Conservation (phyloP, 192 early-diverging fungal genomes). For the Borealophlyctis nickersoniae region DNA sequence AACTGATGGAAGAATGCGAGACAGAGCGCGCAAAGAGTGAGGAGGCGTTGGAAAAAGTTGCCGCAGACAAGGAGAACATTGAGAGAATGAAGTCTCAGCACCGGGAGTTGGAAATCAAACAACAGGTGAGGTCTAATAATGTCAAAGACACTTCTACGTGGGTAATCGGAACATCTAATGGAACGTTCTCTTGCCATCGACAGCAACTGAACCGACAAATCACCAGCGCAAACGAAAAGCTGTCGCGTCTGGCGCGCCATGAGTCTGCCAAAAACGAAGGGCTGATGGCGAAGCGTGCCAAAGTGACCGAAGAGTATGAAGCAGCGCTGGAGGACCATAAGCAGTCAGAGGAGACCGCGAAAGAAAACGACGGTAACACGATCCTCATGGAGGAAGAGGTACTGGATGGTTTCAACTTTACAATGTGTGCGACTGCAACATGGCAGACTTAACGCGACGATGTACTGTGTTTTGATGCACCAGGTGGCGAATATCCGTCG, state of each 20-base stretch:
- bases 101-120: conserved; percentile 34
- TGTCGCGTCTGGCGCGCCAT: conserved; percentile 44
- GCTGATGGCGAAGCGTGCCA: conserved; percentile 25
- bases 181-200: conserved; percentile 11
- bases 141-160: no score
- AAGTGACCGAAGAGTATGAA: conserved; percentile 38
- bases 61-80: conserved; percentile 38
- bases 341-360: conserved; percentile 30
- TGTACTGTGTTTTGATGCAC: background rate
- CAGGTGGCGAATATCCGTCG: conserved; percentile 18
- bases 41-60: conserved; percentile 31
- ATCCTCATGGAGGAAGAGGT: conserved; percentile 43
- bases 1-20: conserved; percentile 67
- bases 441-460: no score
- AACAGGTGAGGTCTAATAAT: conserved; percentile 31
- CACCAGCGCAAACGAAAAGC: conserved; percentile 43
- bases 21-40: conserved; percentile 40
- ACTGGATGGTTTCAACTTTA: background rate
- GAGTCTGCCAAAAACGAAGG: conserved; percentile 36
- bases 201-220: conserved; percentile 49
- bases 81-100: conserved; percentile 36
- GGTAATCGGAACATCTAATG: no score
- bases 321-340: conserved; percentile 18
- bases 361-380: conserved; percentile 26
- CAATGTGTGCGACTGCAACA: background rate